Evolutionary conservation across 2,329 filamentous ascomycete genomes (phyloP).

Genomic region (Aspergillus clavatus): DNA sequence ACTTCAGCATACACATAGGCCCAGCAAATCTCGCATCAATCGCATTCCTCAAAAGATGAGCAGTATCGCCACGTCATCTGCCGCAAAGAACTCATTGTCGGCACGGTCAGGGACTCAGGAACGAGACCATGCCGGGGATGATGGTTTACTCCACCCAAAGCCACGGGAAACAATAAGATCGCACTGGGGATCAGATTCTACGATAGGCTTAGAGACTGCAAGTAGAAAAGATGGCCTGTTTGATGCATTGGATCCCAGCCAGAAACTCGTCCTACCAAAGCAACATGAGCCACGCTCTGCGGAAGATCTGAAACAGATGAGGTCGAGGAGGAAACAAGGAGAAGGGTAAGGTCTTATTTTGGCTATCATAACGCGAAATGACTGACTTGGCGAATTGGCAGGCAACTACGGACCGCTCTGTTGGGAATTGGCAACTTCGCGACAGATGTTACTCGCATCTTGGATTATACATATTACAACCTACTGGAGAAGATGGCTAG

Average conservation of each 20-base stretch:
- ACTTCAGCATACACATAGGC: constrained; percentile 23
- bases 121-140: constrained; percentile 29
- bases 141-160: constrained; percentile 27
- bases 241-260: constrained; percentile 23
- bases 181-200: constrained; percentile 32
- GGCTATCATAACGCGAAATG: not conserved
- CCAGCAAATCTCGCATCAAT: constrained; percentile 29
- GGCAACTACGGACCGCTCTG: constrained; percentile 32
- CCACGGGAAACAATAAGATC: constrained; percentile 30
- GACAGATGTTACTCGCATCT: constrained; percentile 41
- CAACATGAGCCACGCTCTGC: constrained; percentile 28
- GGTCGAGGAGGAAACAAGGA: constrained; percentile 68
- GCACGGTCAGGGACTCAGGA: constrained; percentile 26
- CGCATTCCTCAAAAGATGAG: constrained; percentile 32
- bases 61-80: constrained; percentile 27
- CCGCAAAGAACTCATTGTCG: constrained; percentile 28
- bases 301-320: constrained; percentile 34
- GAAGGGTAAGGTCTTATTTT: constrained; percentile 60
- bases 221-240: constrained; percentile 29
- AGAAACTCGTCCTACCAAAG: constrained; percentile 24
- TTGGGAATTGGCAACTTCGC: constrained; percentile 34
- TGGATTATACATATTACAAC: constrained; percentile 48
- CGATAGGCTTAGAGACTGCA: constrained; percentile 17
- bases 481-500: constrained; percentile 42
- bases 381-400: constrained; percentile 10